phyloP scores from a whole-genome alignment of 768 basidiomycete genomes.

The Leccinum uliginosum region DNA sequence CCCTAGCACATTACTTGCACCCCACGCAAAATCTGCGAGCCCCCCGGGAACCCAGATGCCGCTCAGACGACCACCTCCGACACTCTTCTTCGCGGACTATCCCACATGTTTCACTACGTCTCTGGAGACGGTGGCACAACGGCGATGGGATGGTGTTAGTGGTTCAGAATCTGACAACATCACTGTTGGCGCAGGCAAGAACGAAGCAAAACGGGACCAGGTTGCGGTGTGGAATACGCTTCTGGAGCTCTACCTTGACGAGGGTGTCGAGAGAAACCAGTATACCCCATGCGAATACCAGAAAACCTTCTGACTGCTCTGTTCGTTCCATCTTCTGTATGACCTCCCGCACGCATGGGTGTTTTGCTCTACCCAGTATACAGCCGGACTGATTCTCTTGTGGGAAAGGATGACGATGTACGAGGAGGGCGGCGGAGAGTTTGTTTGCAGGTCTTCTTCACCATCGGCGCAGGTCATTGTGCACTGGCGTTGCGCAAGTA shows the following conservation, averaged over 20 bases:
- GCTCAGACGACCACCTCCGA: slow-evolving; percentile 67
- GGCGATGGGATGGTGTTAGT: slow-evolving; percentile 58
- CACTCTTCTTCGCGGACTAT: slow-evolving; percentile 88
- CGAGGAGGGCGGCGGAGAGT: slow-evolving; percentile 49
- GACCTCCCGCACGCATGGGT: slow-evolving; percentile 93
- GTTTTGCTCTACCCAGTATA: slow-evolving; percentile 86
- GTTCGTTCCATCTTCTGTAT: slow-evolving; percentile 61
- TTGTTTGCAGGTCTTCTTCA: too few relatives aligned
- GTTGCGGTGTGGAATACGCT: slow-evolving; percentile 93
- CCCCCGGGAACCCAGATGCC: slow-evolving; percentile 26
- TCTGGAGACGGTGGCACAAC: slow-evolving; percentile 78
- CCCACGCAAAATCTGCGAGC: slow-evolving; percentile 4
- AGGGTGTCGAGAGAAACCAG: slow-evolving; percentile 26
- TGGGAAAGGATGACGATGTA: slow-evolving; percentile 97
- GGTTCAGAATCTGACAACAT: slow-evolving; percentile 8
- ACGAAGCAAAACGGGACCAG: slow-evolving; percentile 60
- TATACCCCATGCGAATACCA: slow-evolving; percentile 17
- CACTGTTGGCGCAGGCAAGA: slow-evolving; percentile 24
- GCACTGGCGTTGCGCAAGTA: slow-evolving; percentile 72
- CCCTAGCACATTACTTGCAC: slow-evolving; percentile 11
- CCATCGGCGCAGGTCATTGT: slow-evolving; percentile 40
- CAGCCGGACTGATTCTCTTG: slow-evolving; percentile 77
- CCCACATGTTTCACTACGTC: slow-evolving; percentile 79
- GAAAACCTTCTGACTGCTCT: slow-evolving; percentile 73
- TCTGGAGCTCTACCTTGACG: slow-evolving; percentile 83